Conservation (phyloP, 1,284 basidiomycete genomes). For the Ganoderma meredithae region DNA sequence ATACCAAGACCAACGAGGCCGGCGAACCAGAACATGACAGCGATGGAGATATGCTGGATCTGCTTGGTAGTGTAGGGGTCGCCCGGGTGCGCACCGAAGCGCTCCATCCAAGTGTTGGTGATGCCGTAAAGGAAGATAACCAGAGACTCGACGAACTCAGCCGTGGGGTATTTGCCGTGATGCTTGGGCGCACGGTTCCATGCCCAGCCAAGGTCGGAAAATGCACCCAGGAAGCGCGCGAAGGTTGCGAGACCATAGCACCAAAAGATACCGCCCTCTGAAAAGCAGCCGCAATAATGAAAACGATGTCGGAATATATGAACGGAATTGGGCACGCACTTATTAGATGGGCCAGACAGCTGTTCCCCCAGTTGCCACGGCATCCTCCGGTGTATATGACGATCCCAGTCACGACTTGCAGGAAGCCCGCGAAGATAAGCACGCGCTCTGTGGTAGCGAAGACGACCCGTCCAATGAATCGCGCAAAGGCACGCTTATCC, state of each 20-base stretch:
- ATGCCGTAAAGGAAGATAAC: slow-evolving; percentile 92
- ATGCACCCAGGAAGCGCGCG: slow-evolving; percentile 91
- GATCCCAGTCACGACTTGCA: slow-evolving; percentile 71
- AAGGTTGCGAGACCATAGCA: slow-evolving; percentile 91
- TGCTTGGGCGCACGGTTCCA: slow-evolving; percentile 81
- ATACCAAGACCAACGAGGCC: slow-evolving; percentile 91
- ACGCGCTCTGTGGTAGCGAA: slow-evolving; percentile 67
- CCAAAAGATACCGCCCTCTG: slow-evolving; percentile 91
- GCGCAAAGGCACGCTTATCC: slow-evolving; percentile 39
- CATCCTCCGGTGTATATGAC: slow-evolving; percentile 87
- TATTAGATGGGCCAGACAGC: slow-evolving; percentile 92
- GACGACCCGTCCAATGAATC: slow-evolving; percentile 49
- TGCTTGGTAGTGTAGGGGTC: slow-evolving; percentile 93
- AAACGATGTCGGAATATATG: background rate
- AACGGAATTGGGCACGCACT: slow-evolving; percentile 58
- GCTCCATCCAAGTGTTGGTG: slow-evolving; percentile 97
- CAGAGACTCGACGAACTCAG: slow-evolving; percentile 88
- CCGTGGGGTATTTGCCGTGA: slow-evolving; percentile 58
- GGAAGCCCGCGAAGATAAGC: slow-evolving; percentile 75
- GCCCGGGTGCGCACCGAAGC: slow-evolving; percentile 83
- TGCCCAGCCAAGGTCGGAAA: slow-evolving; percentile 91
- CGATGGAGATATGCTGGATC: slow-evolving; percentile 95
- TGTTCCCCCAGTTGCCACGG: slow-evolving; percentile 77
- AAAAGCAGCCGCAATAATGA: slow-evolving; percentile 3
- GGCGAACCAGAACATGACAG: slow-evolving; percentile 97